A percentile compares a stretch with the other conserved stretches of the same genome.
phyloP scores from a whole-genome alignment of 2,329 filamentous ascomycete genomes.

The Aphanocladium album region DNA sequence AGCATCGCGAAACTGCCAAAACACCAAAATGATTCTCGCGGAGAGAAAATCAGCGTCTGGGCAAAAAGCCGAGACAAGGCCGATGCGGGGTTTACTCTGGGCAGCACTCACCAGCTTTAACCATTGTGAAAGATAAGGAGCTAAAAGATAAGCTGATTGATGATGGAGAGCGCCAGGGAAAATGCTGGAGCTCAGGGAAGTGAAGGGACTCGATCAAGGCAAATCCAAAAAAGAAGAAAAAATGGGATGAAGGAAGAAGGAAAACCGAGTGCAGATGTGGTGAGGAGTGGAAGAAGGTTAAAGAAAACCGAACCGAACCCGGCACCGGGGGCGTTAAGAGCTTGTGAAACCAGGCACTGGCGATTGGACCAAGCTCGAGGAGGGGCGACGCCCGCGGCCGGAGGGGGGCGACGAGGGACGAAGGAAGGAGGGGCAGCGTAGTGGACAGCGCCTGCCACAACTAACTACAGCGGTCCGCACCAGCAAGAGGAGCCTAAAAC shows the following conservation, averaged over 20 bases:
- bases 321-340: conserved; percentile 2
- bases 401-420: not conserved
- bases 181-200: not conserved
- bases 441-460: no score
- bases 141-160: not conserved
- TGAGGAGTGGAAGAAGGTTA: not conserved
- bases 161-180: not conserved
- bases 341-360: conserved; percentile 11
- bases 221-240: not conserved
- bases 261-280: not conserved
- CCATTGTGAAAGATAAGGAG: conserved; percentile 29
- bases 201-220: not conserved
- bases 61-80: conserved; percentile 3
- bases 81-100: conserved; percentile 15
- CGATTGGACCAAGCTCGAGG: conserved; percentile 6
- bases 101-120: conserved; percentile 54
- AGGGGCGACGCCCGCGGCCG: conserved; percentile 1
- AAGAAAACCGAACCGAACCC: not conserved
- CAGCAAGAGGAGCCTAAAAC: not conserved
- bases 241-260: conserved; percentile 9
- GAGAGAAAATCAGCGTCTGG: not conserved
- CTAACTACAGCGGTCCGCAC: not conserved
- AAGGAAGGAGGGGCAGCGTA: conserved; percentile 4
- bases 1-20: not conserved
- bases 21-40: not conserved